Percentiles rank a stretch among this genome's conserved stretches.
These are phyloP conservation scores for Hortaea sp. DNA, from an alignment of 2,329 filamentous ascomycete species.

Conservation along the genomic window DNA sequence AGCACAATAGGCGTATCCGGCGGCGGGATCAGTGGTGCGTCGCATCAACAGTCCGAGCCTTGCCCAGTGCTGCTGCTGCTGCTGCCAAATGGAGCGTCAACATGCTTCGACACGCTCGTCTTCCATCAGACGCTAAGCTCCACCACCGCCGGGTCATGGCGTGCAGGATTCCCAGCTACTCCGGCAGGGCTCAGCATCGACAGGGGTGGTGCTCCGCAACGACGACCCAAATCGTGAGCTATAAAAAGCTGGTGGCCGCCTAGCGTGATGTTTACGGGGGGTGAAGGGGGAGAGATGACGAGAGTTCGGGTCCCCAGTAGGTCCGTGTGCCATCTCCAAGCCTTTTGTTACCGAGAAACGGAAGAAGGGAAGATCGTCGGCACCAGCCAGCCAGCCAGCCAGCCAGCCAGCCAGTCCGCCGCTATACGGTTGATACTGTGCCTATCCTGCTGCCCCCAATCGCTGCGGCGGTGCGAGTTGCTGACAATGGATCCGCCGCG, in stretches of 20 bases:
- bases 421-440: too few relatives aligned
- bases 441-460: too few relatives aligned
- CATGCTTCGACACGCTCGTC: neutral
- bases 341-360: too few relatives aligned
- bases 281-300: too few relatives aligned
- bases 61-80: slow-evolving; percentile 6
- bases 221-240: neutral
- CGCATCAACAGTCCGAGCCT: slow-evolving; percentile 10
- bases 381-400: too few relatives aligned
- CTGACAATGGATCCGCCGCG: too few relatives aligned
- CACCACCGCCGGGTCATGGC: slow-evolving; percentile 11
- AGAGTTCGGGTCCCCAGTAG: slow-evolving; percentile 17
- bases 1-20: slow-evolving; percentile 12
- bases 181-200: neutral
- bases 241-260: slow-evolving; percentile 4
- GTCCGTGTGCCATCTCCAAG: slow-evolving; percentile 8
- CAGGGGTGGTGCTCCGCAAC: neutral
- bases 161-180: slow-evolving; percentile 5
- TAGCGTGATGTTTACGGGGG: slow-evolving; percentile 7
- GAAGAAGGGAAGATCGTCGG: too few relatives aligned
- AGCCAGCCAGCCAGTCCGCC: too few relatives aligned
- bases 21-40: slow-evolving; percentile 11
- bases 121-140: slow-evolving; percentile 13
- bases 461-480: too few relatives aligned
- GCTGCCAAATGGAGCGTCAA: slow-evolving; percentile 13